Base-by-base conservation (phyloP, 2,329 filamentous ascomycete genomes). In the Epichloe gansuensis region DNA sequence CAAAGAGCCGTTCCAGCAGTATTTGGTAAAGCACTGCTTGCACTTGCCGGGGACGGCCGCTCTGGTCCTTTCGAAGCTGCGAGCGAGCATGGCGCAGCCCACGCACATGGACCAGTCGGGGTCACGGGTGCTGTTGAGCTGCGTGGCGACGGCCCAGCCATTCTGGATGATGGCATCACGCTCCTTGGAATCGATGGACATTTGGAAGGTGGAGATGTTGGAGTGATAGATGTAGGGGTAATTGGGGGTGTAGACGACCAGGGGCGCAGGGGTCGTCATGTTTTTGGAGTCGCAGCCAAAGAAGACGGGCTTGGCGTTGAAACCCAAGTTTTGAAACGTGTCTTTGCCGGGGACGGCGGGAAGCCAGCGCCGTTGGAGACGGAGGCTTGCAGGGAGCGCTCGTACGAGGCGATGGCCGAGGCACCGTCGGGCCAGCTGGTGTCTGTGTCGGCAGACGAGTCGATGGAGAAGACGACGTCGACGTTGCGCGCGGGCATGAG, bases 1-100 rank as follows among this genome's bases (percentile, higher is more conserved):
- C 38, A 69, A 53, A 15, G 80, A 87, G n/a, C 93, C 93, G 65
- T 96, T 80, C 93, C 93, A 98, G 77, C 93, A 98, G 72, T 96
- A 96, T 21, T 73, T 69, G 12, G 73, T 59, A 68, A 96, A 97
- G 72, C 93, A 98, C 48, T 75, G 62, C 44, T 70, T 74, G 72
- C 93, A 98, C 9, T 80, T 81, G 0, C 77, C 74, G 0, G 91
- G 91, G 1, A 91, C 75, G 0, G 71, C 57, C 0, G 85, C 85
- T 17, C 76, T 74, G 0, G 88, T 91, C 48, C 88, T 78, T 55
- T 81, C 75, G 58, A 93, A 79, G 59, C 84, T 89, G 56, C 91
- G 80, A 51, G 78, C 80, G 15, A 97, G 75, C 41, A 95, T 83
- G 5, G 91, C 93, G 68, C 93, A 98, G 23, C 84, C 89, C 4